Evolutionary conservation across 441 rosid species (phyloP).

Genomic region (Breynia disticha): DNA sequence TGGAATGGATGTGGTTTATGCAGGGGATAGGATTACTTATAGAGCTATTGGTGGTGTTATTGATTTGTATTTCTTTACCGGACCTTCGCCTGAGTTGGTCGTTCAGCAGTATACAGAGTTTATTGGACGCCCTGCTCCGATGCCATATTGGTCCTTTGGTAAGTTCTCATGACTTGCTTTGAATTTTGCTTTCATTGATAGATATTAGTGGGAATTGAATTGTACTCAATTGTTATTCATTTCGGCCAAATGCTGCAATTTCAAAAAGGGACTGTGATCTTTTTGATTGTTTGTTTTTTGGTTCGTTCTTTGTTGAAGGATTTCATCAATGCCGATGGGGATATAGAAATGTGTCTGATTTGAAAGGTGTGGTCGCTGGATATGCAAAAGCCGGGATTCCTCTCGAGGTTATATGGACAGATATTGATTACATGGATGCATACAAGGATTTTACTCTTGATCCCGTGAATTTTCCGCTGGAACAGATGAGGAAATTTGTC

Average conservation of each 20-base stretch:
- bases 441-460: constrained; percentile 68
- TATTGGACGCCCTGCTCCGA: constrained; percentile 65
- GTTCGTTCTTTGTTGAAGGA: constrained; percentile 22
- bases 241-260: too few relatives aligned
- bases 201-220: too few relatives aligned
- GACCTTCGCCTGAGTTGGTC: constrained; percentile 48
- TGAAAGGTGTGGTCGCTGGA: constrained; percentile 58
- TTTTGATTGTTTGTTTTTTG: background rate
- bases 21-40: constrained; percentile 47
- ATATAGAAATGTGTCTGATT: constrained; percentile 46
- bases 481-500: constrained; percentile 39
- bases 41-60: constrained; percentile 59
- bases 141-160: constrained; percentile 90
- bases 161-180: background rate
- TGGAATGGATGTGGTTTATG: constrained; percentile 61
- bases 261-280: too few relatives aligned
- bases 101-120: constrained; percentile 61
- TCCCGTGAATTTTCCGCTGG: constrained; percentile 49
- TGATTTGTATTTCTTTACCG: constrained; percentile 56
- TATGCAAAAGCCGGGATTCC: constrained; percentile 66
- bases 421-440: constrained; percentile 73
- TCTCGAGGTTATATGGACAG: constrained; percentile 83
- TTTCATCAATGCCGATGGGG: constrained; percentile 78
- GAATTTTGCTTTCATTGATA: too few relatives aligned
- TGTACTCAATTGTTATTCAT: too few relatives aligned